These are phyloP conservation scores for Daldinia decipiens DNA, from an alignment of 495 filamentous ascomycete species.

Conservation along the genomic window DNA sequence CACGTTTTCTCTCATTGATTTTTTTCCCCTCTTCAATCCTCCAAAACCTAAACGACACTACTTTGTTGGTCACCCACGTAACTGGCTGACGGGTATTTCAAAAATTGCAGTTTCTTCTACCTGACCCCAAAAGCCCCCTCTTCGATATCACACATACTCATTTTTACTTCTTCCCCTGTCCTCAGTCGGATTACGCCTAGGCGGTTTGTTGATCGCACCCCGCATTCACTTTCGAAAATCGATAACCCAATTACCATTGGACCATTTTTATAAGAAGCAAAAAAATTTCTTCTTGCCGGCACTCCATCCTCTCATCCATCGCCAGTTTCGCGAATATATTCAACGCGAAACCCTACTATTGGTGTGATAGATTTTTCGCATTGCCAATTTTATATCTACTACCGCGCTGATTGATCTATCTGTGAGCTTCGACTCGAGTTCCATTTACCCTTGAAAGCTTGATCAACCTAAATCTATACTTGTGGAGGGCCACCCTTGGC, in stretches of 20 bases:
- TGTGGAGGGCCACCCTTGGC: conserved; percentile 31
- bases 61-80: conserved; percentile 8
- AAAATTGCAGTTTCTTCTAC: conserved; percentile 21
- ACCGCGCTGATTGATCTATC: conserved; percentile 6
- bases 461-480: conserved; percentile 29
- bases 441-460: conserved; percentile 23
- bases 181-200: conserved; percentile 15
- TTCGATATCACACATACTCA: background rate
- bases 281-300: conserved; percentile 39
- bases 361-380: conserved; percentile 18
- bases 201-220: conserved; percentile 43
- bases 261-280: conserved; percentile 17
- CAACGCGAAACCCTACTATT: conserved; percentile 31
- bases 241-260: conserved; percentile 41
- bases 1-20: conserved; percentile 41
- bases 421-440: conserved; percentile 24
- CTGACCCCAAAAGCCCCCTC: background rate
- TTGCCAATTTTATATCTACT: conserved; percentile 7
- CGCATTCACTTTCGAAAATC: conserved; percentile 39
- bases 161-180: background rate
- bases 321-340: conserved; percentile 19
- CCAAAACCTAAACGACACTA: conserved; percentile 30
- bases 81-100: conserved; percentile 25
- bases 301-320: conserved; percentile 23
- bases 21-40: conserved; percentile 27